These are phyloP conservation scores for Cryphonectria naterciae DNA, from an alignment of 2,329 filamentous ascomycete genomes.

Conservation along the genomic window DNA sequence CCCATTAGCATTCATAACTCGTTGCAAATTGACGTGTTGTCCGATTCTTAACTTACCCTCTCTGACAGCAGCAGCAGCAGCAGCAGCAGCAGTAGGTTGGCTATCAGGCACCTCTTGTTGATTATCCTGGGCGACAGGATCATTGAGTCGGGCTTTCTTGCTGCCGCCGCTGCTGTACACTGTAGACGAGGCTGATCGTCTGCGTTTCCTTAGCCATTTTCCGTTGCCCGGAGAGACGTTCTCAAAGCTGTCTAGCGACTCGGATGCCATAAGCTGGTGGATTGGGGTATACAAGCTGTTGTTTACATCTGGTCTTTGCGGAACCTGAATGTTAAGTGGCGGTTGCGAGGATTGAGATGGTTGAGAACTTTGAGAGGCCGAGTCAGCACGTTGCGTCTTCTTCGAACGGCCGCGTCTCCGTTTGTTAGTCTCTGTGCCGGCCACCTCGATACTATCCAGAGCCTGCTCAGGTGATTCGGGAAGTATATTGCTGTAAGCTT, in stretches of 20 bases:
- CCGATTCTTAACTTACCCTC: constrained; percentile 4
- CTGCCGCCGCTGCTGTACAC: constrained; percentile 29
- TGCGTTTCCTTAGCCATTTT: constrained; percentile 36
- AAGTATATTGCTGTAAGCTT: constrained; percentile 26
- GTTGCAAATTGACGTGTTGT: background rate
- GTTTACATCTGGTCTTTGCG: constrained; percentile 23
- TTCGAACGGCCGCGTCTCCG: constrained; percentile 21
- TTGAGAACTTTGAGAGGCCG: constrained; percentile 9
- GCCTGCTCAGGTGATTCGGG: constrained; percentile 21
- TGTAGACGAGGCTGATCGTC: constrained; percentile 33
- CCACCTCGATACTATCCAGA: constrained; percentile 21
- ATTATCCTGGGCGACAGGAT: constrained; percentile 17
- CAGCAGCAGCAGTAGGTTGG: constrained; percentile 27
- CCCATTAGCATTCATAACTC: background rate
- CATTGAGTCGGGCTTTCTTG: constrained; percentile 36
- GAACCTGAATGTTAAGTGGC: constrained; percentile 20
- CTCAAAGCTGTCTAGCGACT: constrained; percentile 31
- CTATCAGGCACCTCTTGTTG: constrained; percentile 32
- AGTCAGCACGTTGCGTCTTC: constrained; percentile 10
- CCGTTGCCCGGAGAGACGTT: constrained; percentile 25
- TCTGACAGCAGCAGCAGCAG: constrained; percentile 1
- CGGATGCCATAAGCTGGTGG: constrained; percentile 23
- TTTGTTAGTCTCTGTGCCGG: constrained; percentile 6
- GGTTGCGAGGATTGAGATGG: background rate
- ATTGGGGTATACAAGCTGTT: constrained; percentile 26